These are phyloP conservation scores for Nannochloris sp. DNA, from an alignment of 139 green algal genomes.

Conservation along the genomic window DNA sequence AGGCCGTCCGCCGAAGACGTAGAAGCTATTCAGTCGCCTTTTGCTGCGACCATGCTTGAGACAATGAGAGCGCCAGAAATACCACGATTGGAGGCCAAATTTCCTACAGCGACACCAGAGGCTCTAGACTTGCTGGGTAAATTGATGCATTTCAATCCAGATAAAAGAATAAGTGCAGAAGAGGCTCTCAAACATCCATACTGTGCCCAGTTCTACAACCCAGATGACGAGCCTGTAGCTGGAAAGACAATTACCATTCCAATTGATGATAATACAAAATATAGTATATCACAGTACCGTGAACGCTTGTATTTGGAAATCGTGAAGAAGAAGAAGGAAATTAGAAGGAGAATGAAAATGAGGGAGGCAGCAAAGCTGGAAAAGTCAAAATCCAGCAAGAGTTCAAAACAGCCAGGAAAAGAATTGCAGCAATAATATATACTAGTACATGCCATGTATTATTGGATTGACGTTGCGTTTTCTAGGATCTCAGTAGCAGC, in stretches of 20 bases:
- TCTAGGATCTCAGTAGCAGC: too few species aligned
- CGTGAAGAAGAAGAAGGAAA: conserved; percentile 75
- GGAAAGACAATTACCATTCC: conserved; percentile 69
- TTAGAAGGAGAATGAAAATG: conserved; percentile 47
- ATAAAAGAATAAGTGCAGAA: conserved; percentile 76
- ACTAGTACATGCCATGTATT: too few species aligned
- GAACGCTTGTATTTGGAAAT: conserved; percentile 84
- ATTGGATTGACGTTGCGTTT: too few species aligned
- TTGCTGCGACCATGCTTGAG: conserved; percentile 89
- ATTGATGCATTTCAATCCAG: conserved; percentile 72
- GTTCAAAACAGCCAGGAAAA: background rate
- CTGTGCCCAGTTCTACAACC: conserved; percentile 88
- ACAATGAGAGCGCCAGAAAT: conserved; percentile 47
- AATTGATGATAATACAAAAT: conserved; percentile 90
- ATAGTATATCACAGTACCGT: conserved; percentile 54
- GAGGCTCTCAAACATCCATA: conserved; percentile 90
- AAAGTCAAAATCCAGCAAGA: background rate
- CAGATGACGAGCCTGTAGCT: conserved; percentile 68
- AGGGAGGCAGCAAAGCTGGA: conserved; percentile 28
- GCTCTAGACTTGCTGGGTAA: conserved; percentile 75
- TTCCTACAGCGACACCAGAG: conserved; percentile 64
- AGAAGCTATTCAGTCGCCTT: conserved; percentile 74
- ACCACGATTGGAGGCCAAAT: conserved; percentile 53
- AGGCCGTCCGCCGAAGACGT: conserved; percentile 61
- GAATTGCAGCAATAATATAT: too few species aligned